Percentiles rank a stretch among this genome's conserved stretches.
Conservation (phyloP, 495 filamentous ascomycete species). For the Tetracladium marchalianum region DNA sequence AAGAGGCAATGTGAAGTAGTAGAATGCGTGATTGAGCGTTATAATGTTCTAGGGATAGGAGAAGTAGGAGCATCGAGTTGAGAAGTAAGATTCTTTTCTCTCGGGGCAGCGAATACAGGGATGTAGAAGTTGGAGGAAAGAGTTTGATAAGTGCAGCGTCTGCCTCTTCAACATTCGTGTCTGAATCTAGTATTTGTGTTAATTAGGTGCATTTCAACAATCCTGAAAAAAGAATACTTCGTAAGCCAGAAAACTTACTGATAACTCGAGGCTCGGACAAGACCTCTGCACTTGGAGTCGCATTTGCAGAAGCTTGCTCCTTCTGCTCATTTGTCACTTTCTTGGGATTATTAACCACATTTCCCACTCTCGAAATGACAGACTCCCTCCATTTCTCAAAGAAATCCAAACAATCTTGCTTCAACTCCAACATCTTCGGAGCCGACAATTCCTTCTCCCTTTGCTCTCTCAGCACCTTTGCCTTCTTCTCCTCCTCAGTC, state of each 20-base stretch:
- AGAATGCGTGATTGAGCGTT: constrained; percentile 64
- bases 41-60: constrained; percentile 78
- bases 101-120: constrained; percentile 28
- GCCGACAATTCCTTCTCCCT: constrained; percentile 24
- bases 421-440: constrained; percentile 26
- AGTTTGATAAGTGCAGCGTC: constrained; percentile 29
- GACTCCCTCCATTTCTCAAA: constrained; percentile 27
- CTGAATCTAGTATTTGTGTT: constrained; percentile 17
- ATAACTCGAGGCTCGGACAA: constrained; percentile 18
- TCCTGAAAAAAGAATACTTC: neutral
- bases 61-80: constrained; percentile 56
- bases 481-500: constrained; percentile 21
- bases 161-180: constrained; percentile 22
- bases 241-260: constrained; percentile 3
- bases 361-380: constrained; percentile 23
- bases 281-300: constrained; percentile 11
- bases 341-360: constrained; percentile 20
- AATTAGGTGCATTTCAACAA: neutral
- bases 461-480: constrained; percentile 20
- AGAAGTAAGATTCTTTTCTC: constrained; percentile 39
- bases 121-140: constrained; percentile 34
- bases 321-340: constrained; percentile 9
- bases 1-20: constrained; percentile 58
- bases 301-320: constrained; percentile 7
- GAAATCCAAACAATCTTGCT: constrained; percentile 19